Percentiles rank a stretch among this genome's conserved stretches.
These are phyloP conservation scores for Lentinula edodes DNA, from an alignment of 768 basidiomycete genomes.

Conservation along the genomic window DNA sequence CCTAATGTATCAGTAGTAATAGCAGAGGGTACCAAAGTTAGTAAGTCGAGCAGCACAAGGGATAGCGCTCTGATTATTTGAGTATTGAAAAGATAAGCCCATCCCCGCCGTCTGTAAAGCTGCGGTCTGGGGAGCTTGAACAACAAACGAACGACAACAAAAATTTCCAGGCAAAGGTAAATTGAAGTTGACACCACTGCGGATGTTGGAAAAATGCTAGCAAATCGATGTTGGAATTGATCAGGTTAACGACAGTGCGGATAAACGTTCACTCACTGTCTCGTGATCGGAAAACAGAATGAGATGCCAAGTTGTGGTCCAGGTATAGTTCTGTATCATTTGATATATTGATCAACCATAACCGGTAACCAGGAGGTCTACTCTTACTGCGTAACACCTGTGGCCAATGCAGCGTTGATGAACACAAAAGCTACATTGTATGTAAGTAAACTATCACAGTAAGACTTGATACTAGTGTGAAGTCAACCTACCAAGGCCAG, in stretches of 20 bases:
- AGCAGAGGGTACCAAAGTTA: conserved; percentile 32
- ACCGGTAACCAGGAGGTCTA: not conserved
- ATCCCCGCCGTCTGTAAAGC: conserved; percentile 10
- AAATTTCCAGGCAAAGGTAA: conserved; percentile 32
- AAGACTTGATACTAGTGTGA: no score
- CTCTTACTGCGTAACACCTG: conserved; percentile 27
- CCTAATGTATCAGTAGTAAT: conserved; percentile 28
- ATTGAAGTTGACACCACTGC: conserved; percentile 25
- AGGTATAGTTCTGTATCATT: conserved; percentile 14
- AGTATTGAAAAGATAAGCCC: conserved; percentile 20
- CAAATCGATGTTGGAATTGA: not conserved
- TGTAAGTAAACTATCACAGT: not conserved
- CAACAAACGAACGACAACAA: conserved; percentile 27
- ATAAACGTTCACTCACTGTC: conserved; percentile 15
- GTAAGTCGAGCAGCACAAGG: conserved; percentile 36
- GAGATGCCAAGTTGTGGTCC: conserved; percentile 15
- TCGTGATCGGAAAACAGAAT: conserved; percentile 22
- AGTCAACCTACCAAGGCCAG: conserved; percentile 27
- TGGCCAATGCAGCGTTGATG: conserved; percentile 31
- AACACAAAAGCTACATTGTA: conserved; percentile 29
- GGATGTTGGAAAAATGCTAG: conserved; percentile 34
- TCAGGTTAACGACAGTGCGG: not conserved
- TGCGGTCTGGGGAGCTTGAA: conserved; percentile 17
- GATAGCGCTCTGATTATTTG: conserved; percentile 28
- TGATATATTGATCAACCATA: not conserved